These are phyloP conservation scores for Cercospora zeina DNA, from an alignment of 2,329 filamentous ascomycete species.

Conservation along the genomic window DNA sequence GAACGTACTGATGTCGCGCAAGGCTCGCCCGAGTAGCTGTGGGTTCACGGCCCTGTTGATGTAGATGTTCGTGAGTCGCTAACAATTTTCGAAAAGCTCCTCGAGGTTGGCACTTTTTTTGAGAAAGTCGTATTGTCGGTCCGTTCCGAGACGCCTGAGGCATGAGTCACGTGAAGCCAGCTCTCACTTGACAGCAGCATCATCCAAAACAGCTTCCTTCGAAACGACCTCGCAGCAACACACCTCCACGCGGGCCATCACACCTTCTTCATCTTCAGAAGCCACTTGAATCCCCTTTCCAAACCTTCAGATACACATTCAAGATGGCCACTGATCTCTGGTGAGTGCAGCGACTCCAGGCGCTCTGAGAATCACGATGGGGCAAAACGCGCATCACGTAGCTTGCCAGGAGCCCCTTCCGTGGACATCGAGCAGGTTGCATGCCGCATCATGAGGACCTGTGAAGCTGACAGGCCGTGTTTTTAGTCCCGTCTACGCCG, in stretches of 20 bases:
- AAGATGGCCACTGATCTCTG: constrained; percentile 80
- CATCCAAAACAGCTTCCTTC: constrained; percentile 13
- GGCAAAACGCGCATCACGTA: constrained; percentile 24
- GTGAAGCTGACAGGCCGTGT: constrained; percentile 32
- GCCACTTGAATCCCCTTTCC: constrained; percentile 12
- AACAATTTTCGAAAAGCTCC: constrained; percentile 3
- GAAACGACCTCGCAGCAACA: constrained; percentile 2
- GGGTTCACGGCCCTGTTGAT: constrained; percentile 42
- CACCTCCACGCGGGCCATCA: constrained; percentile 6
- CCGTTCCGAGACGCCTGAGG: constrained; percentile 1
- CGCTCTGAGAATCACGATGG: constrained; percentile 34
- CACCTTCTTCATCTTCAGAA: constrained; percentile 7
- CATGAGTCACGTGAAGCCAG: not conserved
- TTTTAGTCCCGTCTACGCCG: constrained; percentile 92
- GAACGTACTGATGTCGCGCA: constrained; percentile 16
- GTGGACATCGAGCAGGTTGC: not conserved
- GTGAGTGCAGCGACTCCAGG: constrained; percentile 48
- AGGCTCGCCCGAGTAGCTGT: constrained; percentile 37
- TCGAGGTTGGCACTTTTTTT: constrained; percentile 4
- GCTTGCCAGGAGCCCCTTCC: constrained; percentile 4
- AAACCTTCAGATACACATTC: constrained; percentile 32
- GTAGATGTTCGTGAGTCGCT: constrained; percentile 12
- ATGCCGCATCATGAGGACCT: not conserved
- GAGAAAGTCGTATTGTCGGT: constrained; percentile 10
- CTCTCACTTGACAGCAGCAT: constrained; percentile 5